Conservation (phyloP, 2,329 filamentous ascomycete genomes). For the Elsinoe arachidis region DNA sequence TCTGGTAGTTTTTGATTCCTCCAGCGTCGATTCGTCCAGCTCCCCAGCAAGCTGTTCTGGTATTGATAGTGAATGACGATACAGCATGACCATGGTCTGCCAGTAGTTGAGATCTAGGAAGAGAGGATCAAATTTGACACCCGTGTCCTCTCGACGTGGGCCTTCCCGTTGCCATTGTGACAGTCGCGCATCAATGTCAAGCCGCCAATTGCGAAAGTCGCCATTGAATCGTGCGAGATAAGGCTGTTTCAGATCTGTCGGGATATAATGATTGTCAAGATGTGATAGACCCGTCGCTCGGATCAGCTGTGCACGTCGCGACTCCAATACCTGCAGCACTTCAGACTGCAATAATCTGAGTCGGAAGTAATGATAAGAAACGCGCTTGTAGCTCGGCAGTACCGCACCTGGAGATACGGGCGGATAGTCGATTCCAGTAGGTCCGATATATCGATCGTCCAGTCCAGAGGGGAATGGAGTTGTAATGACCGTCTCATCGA, state of each 20-base stretch:
- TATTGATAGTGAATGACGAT: conserved; percentile 72
- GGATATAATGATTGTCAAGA: conserved; percentile 61
- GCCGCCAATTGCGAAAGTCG: conserved; percentile 72
- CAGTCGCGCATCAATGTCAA: conserved; percentile 74
- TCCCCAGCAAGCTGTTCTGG: conserved; percentile 78
- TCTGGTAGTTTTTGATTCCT: conserved; percentile 49
- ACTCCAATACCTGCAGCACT: conserved; percentile 86
- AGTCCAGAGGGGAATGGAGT: conserved; percentile 86
- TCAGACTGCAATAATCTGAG: conserved; percentile 85
- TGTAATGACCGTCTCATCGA: conserved; percentile 93
- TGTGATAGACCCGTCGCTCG: conserved; percentile 54
- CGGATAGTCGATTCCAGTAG: conserved; percentile 60
- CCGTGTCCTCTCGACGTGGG: conserved; percentile 68
- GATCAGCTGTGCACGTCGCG: conserved; percentile 77
- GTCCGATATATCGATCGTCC: conserved; percentile 82
- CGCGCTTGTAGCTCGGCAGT: conserved; percentile 73
- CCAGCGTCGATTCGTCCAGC: conserved; percentile 46
- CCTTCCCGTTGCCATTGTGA: conserved; percentile 80
- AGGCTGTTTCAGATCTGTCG: conserved; percentile 69
- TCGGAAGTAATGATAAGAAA: conserved; percentile 86
- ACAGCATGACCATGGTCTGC: conserved; percentile 94
- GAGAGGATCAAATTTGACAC: conserved; percentile 79
- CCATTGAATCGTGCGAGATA: conserved; percentile 77
- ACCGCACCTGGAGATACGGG: conserved; percentile 35
- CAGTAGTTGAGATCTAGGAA: conserved; percentile 95